A percentile compares a stretch with the other conserved stretches of the same genome.
Conservation (phyloP, 2,329 filamentous ascomycete species). For the Lachnellula hyalina region DNA sequence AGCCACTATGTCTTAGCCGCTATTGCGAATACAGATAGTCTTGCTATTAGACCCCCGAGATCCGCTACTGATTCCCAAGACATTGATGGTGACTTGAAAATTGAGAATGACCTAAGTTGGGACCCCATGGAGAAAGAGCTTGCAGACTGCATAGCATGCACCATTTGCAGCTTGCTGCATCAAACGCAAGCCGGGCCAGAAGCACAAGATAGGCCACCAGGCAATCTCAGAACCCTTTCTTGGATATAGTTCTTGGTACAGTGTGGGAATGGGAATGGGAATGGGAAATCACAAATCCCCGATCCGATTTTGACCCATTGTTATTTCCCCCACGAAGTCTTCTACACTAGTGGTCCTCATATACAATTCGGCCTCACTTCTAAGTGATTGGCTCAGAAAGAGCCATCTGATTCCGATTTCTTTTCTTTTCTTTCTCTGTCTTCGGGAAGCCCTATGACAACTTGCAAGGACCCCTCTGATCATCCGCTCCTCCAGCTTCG, state of each 20-base stretch:
- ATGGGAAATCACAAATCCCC: neutral
- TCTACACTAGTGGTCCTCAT: neutral
- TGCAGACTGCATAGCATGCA: slow-evolving; percentile 10
- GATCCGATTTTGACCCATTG: neutral
- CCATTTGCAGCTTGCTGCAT: slow-evolving; percentile 12
- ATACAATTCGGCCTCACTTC: neutral
- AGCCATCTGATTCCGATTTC: neutral
- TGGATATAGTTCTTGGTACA: neutral
- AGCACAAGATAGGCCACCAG: neutral
- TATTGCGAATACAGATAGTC: neutral
- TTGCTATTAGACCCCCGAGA: neutral
- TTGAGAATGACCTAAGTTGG: neutral
- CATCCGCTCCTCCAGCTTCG: neutral
- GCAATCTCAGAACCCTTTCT: neutral
- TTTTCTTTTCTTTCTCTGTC: neutral
- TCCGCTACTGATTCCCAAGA: neutral
- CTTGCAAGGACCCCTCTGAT: neutral
- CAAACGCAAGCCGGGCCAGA: neutral
- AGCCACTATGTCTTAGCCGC: neutral
- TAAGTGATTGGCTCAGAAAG: neutral
- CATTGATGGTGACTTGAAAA: neutral
- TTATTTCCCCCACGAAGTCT: neutral
- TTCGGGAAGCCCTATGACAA: neutral
- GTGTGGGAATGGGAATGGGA: neutral
- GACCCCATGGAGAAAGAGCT: neutral